Percentiles rank a stretch among this genome's conserved stretches.
phyloP scores from a whole-genome alignment of 768 basidiomycete genomes.

The Asterophora parasitica region DNA sequence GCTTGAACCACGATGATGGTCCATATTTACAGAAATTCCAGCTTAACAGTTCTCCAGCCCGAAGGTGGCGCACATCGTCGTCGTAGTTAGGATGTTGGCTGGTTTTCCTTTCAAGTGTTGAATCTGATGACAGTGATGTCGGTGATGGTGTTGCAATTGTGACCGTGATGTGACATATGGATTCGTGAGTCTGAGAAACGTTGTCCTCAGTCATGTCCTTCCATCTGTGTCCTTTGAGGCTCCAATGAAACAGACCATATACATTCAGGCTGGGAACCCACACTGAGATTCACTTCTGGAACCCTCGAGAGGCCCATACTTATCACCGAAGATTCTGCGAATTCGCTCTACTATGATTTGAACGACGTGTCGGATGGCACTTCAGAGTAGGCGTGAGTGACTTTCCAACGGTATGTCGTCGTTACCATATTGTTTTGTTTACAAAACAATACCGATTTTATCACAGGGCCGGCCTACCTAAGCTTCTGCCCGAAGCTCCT shows the following conservation, averaged over 20 bases:
- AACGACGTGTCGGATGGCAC: conserved; percentile 58
- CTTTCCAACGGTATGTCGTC: conserved; percentile 38
- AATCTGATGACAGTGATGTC: too few relatives aligned
- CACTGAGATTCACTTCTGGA: conserved; percentile 77
- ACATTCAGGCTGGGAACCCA: conserved; percentile 77
- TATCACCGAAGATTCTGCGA: conserved; percentile 43
- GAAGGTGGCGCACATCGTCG: conserved; percentile 5
- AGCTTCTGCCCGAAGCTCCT: conserved; percentile 60
- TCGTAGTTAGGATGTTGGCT: neutral
- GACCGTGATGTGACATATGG: too few relatives aligned
- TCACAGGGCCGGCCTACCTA: conserved; percentile 41
- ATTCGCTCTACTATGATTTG: conserved; percentile 42
- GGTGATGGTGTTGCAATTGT: too few relatives aligned
- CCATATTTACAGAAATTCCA: neutral
- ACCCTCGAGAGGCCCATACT: conserved; percentile 72
- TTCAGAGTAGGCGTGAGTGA: conserved; percentile 62
- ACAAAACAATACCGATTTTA: neutral
- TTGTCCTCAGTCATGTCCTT: too few relatives aligned
- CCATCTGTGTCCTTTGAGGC: too few relatives aligned
- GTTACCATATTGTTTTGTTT: neutral
- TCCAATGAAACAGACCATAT: conserved; percentile 71
- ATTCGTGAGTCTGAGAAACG: too few relatives aligned
- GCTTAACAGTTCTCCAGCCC: neutral
- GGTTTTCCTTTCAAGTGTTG: too few relatives aligned
- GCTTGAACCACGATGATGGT: neutral